Conservation (phyloP, 1,284 basidiomycete species). For the Ceratobasidium sp. region DNA sequence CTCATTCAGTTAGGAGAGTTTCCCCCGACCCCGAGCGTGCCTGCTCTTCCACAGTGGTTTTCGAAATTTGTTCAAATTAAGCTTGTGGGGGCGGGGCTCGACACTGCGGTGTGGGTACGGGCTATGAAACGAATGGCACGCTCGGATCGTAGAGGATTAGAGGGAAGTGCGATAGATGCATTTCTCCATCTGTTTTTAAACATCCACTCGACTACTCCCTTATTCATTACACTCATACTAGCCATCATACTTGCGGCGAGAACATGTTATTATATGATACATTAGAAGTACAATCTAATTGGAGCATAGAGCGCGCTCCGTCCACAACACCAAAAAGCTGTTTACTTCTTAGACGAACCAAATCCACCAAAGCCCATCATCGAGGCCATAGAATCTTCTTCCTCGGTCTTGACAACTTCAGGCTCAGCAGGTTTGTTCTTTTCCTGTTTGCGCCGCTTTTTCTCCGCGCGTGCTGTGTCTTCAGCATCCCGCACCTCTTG, state of each 20-base stretch:
- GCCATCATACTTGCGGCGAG: background rate
- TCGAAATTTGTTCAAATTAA: conserved; percentile 20
- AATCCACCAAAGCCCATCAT: conserved; percentile 97
- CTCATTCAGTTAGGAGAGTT: conserved; percentile 16
- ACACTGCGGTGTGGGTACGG: conserved; percentile 36
- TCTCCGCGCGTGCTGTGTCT: conserved; percentile 67
- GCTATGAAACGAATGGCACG: conserved; percentile 38
- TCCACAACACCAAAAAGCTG: background rate
- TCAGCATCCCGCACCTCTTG: conserved; percentile 84
- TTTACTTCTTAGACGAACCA: conserved; percentile 80
- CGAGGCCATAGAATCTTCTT: conserved; percentile 69
- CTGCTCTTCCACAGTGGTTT: conserved; percentile 24
- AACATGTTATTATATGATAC: background rate
- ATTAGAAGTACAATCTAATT: conserved; percentile 30
- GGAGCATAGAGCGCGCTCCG: background rate
- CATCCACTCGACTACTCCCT: conserved; percentile 24
- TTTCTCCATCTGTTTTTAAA: conserved; percentile 45
- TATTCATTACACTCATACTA: conserved; percentile 28
- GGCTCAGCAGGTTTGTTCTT: conserved; percentile 71
- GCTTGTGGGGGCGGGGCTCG: conserved; percentile 34
- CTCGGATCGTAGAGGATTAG: background rate
- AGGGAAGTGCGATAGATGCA: conserved; percentile 40
- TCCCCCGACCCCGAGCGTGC: conserved; percentile 5
- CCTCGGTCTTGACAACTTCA: conserved; percentile 62
- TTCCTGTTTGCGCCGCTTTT: conserved; percentile 61